phyloP scores from a whole-genome alignment of 1,284 basidiomycete species.

The Ustilago trichophora region DNA sequence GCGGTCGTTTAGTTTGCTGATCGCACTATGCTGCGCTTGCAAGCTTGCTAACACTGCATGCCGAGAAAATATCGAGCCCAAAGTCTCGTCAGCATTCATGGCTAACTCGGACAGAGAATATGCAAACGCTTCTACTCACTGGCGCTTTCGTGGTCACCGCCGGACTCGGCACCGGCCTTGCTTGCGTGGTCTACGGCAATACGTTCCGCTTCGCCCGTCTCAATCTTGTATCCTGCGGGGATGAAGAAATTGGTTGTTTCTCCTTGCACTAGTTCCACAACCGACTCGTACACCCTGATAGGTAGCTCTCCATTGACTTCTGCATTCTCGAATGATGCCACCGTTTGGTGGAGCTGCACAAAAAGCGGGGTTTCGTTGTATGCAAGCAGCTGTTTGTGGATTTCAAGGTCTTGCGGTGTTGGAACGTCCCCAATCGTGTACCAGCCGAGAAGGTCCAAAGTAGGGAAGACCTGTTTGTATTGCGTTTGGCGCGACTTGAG shows the following conservation, averaged over 20 bases:
- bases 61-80: too few species aligned
- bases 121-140: slow-evolving; percentile 64
- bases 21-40: slow-evolving; percentile 89
- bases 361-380: slow-evolving; percentile 69
- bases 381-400: slow-evolving; percentile 78
- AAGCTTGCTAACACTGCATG: slow-evolving; percentile 88
- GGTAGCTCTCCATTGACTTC: slow-evolving; percentile 52
- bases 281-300: slow-evolving; percentile 55
- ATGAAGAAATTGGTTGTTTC: slow-evolving; percentile 71
- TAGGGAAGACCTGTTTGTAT: slow-evolving; percentile 98
- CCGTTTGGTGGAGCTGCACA: slow-evolving; percentile 69
- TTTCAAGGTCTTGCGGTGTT: slow-evolving; percentile 76
- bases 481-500: slow-evolving; percentile 84
- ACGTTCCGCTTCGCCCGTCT: slow-evolving; percentile 96
- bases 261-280: slow-evolving; percentile 48
- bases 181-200: slow-evolving; percentile 97
- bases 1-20: slow-evolving; percentile 93
- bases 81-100: too few species aligned
- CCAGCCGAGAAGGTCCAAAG: slow-evolving; percentile 95
- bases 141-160: slow-evolving; percentile 72
- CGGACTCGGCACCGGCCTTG: slow-evolving; percentile 77
- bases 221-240: slow-evolving; percentile 83
- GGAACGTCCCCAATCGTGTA: slow-evolving; percentile 84
- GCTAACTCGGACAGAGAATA: too few species aligned
- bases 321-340: slow-evolving; percentile 25